Evolutionary conservation across 2,329 filamentous ascomycete species (phyloP).

Genomic region (Myriangium duriaei): DNA sequence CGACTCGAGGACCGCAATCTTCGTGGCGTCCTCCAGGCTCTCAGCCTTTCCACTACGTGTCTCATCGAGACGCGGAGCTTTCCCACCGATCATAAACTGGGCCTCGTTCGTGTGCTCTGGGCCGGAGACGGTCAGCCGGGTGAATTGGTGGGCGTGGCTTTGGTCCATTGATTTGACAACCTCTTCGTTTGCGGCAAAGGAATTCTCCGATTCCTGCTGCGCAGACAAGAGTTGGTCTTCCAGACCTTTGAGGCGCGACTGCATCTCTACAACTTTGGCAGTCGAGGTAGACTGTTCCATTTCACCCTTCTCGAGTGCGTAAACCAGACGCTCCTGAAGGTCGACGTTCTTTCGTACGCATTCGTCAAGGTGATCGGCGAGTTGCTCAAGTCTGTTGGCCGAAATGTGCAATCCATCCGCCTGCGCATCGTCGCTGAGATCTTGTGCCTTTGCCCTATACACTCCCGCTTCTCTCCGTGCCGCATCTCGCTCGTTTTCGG

Average conservation of each 20-base stretch:
- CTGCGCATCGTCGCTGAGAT: conserved; percentile 50
- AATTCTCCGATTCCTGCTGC: conserved; percentile 77
- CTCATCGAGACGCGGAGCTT: conserved; percentile 46
- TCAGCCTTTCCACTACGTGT: conserved; percentile 44
- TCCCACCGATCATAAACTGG: conserved; percentile 38
- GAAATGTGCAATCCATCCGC: conserved; percentile 60
- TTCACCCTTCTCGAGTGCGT: conserved; percentile 74
- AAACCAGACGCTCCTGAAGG: conserved; percentile 62
- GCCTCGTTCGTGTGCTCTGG: conserved; percentile 40
- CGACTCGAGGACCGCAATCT: conserved; percentile 63
- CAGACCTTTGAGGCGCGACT: conserved; percentile 63
- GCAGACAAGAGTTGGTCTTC: conserved; percentile 76
- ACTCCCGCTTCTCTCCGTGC: conserved; percentile 52
- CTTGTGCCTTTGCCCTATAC: conserved; percentile 49
- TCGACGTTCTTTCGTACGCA: conserved; percentile 69
- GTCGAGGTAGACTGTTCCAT: conserved; percentile 69
- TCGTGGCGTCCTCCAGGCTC: conserved; percentile 37
- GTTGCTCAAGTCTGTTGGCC: conserved; percentile 63
- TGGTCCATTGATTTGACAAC: conserved; percentile 67
- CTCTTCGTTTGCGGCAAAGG: conserved; percentile 71
- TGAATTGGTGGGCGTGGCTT: conserved; percentile 62
- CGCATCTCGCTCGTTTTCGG: conserved; percentile 60
- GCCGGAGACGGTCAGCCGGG: conserved; percentile 48
- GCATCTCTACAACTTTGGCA: conserved; percentile 69
- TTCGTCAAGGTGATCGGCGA: conserved; percentile 64